Evolutionary conservation across 1,284 basidiomycete genomes (phyloP).

Genomic region (Sanguinoderma infundibulare): DNA sequence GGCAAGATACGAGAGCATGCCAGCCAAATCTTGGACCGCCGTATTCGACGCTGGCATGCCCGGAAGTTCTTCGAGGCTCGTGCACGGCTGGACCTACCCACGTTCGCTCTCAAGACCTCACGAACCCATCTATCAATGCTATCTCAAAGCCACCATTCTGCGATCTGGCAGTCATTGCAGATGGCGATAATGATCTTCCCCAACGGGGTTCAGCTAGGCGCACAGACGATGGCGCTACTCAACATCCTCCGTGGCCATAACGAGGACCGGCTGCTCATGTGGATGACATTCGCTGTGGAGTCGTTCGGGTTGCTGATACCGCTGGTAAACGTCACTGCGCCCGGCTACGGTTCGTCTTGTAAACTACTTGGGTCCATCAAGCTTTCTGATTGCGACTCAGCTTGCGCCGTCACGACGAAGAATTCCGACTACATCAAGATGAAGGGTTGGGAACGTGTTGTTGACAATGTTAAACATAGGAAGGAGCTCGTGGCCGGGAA

Average conservation of each 20-base stretch:
- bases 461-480: conserved; percentile 55
- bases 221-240: conserved; percentile 67
- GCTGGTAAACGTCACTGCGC: background rate
- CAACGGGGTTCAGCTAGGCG: conserved; percentile 54
- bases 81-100: conserved; percentile 76
- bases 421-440: conserved; percentile 62
- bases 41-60: conserved; percentile 65
- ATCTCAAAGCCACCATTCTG: conserved; percentile 33
- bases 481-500: conserved; percentile 77
- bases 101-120: conserved; percentile 66
- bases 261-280: conserved; percentile 53
- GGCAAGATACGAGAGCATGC: conserved; percentile 38
- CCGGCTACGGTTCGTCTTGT: background rate
- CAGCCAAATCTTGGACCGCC: conserved; percentile 49
- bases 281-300: background rate
- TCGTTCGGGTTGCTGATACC: background rate
- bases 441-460: conserved; percentile 63
- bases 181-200: conserved; percentile 46
- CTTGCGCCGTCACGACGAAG: conserved; percentile 59
- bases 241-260: conserved; percentile 60
- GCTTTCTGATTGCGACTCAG: background rate
- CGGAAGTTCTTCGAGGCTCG: conserved; percentile 65
- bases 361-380: background rate
- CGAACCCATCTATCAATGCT: conserved; percentile 54
- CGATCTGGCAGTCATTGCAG: conserved; percentile 64